phyloP scores from a whole-genome alignment of 768 basidiomycete species.

The Pleurotus platypus region DNA sequence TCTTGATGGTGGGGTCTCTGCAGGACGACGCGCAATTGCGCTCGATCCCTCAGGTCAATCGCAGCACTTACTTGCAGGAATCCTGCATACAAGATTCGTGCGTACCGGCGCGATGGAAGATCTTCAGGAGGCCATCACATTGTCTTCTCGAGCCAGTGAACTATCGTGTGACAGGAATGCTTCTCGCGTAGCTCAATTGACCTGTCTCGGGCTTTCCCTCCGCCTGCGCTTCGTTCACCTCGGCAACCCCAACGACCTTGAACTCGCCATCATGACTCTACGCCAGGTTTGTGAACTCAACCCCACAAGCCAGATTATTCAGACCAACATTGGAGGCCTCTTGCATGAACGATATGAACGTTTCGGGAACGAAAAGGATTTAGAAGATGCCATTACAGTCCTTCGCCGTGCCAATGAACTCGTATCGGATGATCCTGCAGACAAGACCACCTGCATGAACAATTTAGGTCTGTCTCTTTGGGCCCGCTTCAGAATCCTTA shows the following conservation, averaged over 20 bases:
- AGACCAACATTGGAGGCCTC: not conserved
- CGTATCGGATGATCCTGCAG: not conserved
- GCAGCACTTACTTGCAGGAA: not conserved
- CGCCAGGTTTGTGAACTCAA: not conserved
- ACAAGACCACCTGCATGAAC: not conserved
- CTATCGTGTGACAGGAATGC: not conserved
- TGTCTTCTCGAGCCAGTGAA: not conserved
- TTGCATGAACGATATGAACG: not conserved
- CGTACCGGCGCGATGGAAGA: not conserved
- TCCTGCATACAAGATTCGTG: not conserved
- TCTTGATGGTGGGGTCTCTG: not conserved
- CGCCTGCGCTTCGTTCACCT: not conserved
- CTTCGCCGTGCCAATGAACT: not conserved
- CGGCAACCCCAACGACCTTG: not conserved
- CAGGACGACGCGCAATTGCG: not conserved
- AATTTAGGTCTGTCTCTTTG: not conserved
- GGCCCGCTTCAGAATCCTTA: not conserved
- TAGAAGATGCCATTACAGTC: not conserved
- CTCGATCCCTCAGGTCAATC: not conserved
- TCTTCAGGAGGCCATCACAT: slow-evolving; percentile 1
- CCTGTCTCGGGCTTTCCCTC: not conserved
- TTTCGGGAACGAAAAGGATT: not conserved
- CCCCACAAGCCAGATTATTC: not conserved
- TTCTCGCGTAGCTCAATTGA: not conserved
- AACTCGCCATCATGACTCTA: not conserved